These are phyloP conservation scores for Lichtheimia corymbifera DNA, from an alignment of 371 early-diverging fungal genomes.

Conservation along the genomic window DNA sequence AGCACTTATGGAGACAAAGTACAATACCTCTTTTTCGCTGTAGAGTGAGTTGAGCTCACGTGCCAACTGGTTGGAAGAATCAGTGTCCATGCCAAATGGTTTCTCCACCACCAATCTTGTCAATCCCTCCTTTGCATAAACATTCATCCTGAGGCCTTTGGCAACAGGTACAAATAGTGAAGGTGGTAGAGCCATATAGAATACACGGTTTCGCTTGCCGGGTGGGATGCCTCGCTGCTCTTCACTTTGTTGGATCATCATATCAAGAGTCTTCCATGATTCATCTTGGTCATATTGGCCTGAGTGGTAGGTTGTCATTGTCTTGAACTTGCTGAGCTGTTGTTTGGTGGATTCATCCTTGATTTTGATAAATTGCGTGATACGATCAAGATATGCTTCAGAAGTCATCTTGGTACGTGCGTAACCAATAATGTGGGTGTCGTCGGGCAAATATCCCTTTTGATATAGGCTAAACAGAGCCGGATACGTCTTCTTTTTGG, in stretches of 20 bases:
- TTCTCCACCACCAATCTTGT: slow-evolving; percentile 94
- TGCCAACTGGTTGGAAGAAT: slow-evolving; percentile 71
- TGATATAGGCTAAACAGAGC: slow-evolving; percentile 87
- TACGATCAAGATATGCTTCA: slow-evolving; percentile 78
- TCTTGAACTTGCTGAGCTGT: slow-evolving; percentile 70
- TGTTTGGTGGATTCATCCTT: slow-evolving; percentile 13
- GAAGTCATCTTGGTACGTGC: slow-evolving; percentile 86
- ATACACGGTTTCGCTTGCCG: slow-evolving; percentile 57
- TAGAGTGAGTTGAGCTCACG: slow-evolving; percentile 73
- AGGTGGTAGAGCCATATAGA: slow-evolving; percentile 97
- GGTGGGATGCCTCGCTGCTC: slow-evolving; percentile 23
- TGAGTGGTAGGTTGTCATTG: slow-evolving; percentile 77
- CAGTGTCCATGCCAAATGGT: slow-evolving; percentile 96
- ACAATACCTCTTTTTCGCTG: slow-evolving; percentile 74
- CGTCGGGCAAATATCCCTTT: slow-evolving; percentile 72
- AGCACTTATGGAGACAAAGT: background rate
- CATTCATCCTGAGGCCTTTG: slow-evolving; percentile 70
- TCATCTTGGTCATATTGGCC: slow-evolving; percentile 91
- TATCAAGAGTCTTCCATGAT: slow-evolving; percentile 70
- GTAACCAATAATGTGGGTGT: slow-evolving; percentile 89
- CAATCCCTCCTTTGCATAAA: slow-evolving; percentile 59
- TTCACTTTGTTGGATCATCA: slow-evolving; percentile 57
- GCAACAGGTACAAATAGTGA: slow-evolving; percentile 90
- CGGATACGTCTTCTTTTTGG: slow-evolving; percentile 98
- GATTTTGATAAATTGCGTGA: slow-evolving; percentile 78